phyloP scores from a whole-genome alignment of 352 stramenopile species.

The Phytophthora idaei region DNA sequence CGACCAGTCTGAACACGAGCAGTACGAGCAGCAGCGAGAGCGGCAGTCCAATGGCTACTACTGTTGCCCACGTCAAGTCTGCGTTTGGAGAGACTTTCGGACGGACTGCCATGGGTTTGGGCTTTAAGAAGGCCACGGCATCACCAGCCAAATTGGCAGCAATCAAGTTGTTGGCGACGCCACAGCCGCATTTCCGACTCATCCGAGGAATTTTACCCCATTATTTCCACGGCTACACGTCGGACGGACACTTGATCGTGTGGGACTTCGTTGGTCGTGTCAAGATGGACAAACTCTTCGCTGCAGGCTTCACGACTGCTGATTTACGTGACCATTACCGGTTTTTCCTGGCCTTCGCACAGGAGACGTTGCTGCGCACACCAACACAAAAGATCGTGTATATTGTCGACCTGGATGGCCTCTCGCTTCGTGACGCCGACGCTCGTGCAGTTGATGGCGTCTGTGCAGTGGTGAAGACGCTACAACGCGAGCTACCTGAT shows the following conservation, averaged over 20 bases:
- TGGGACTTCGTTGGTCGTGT: constrained; percentile 84
- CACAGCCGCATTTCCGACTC: constrained; percentile 72
- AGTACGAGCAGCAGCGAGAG: constrained; percentile 44
- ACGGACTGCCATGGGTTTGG: constrained; percentile 45
- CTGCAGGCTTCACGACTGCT: constrained; percentile 70
- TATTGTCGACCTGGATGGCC: constrained; percentile 76
- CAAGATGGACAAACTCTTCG: constrained; percentile 75
- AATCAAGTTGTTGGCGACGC: constrained; percentile 50
- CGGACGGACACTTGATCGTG: constrained; percentile 66
- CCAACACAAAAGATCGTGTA: constrained; percentile 75
- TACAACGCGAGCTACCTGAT: constrained; percentile 73
- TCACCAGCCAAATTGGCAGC: constrained; percentile 35
- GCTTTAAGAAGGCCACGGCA: constrained; percentile 45
- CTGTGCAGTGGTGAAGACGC: constrained; percentile 51
- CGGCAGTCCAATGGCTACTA: constrained; percentile 30
- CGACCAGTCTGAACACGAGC: constrained; percentile 37
- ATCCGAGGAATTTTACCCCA: constrained; percentile 77
- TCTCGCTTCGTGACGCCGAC: constrained; percentile 73
- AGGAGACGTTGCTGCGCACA: constrained; percentile 69
- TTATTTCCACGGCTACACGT: constrained; percentile 80
- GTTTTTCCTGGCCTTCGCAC: constrained; percentile 77
- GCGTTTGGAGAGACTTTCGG: constrained; percentile 76
- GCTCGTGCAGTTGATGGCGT: constrained; percentile 71
- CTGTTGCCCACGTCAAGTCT: constrained; percentile 66
- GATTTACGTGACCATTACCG: constrained; percentile 79